Conservation (phyloP, 2,329 filamentous ascomycete genomes). For the Cercospora citrullina region DNA sequence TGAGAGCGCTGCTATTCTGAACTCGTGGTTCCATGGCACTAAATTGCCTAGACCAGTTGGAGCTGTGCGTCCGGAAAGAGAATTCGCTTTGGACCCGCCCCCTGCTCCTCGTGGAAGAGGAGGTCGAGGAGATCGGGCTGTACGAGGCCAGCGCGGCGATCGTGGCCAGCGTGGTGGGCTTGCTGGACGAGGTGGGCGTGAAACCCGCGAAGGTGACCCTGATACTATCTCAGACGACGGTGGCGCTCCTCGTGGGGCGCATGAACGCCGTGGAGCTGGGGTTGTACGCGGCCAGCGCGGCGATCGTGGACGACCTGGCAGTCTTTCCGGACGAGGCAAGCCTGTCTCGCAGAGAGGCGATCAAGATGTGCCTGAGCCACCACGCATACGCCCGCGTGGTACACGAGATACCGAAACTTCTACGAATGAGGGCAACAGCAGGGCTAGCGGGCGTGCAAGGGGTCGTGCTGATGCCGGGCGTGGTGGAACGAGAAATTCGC, state of each 20-base stretch:
- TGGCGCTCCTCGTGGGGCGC: not conserved
- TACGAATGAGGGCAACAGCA: too few relatives aligned
- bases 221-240: not conserved
- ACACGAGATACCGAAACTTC: not conserved
- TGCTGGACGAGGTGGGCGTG: not conserved
- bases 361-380: not conserved
- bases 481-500: not conserved
- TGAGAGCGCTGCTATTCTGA: not conserved
- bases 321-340: not conserved
- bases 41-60: not conserved
- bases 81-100: not conserved
- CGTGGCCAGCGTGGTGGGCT: not conserved
- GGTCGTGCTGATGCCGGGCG: not conserved
- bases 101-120: not conserved
- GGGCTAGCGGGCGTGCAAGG: not conserved
- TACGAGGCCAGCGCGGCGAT: not conserved
- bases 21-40: not conserved
- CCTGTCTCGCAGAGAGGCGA: not conserved
- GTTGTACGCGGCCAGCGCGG: not conserved
- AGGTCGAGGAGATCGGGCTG: not conserved
- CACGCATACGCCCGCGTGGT: not conserved
- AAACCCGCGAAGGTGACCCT: not conserved
- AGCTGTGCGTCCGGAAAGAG: not conserved
- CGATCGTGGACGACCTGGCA: not conserved
- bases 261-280: not conserved